Conservation (phyloP, 2,329 filamentous ascomycete species). For the Orbilia oligospora region DNA sequence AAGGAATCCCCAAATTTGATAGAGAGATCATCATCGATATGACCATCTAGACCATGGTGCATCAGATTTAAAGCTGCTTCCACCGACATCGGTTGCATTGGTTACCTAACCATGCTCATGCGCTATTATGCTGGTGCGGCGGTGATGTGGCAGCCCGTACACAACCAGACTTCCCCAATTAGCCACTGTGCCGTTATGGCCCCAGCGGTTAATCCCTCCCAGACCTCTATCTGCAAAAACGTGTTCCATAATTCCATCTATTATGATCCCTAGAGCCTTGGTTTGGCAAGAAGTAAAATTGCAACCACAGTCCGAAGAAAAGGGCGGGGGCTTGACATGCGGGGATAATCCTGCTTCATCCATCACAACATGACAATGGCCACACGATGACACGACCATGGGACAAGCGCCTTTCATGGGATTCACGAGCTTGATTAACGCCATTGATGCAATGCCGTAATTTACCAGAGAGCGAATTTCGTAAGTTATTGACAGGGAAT, state of each 20-base stretch:
- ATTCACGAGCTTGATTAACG: conserved; percentile 27
- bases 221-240: conserved; percentile 14
- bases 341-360: conserved; percentile 50
- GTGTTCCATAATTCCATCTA: conserved; percentile 38
- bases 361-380: conserved; percentile 55
- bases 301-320: conserved; percentile 35
- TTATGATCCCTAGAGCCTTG: conserved; percentile 41
- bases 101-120: too few species aligned
- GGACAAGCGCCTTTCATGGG: conserved; percentile 47
- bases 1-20: conserved; percentile 6
- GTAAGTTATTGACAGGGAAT: conserved; percentile 31
- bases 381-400: conserved; percentile 56
- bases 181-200: conserved; percentile 15
- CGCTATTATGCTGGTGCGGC: not conserved
- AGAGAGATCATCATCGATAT: conserved; percentile 32
- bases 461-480: conserved; percentile 55
- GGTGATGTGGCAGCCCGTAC: conserved; percentile 12
- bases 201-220: conserved; percentile 47
- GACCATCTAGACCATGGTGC: conserved; percentile 2
- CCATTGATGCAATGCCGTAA: conserved; percentile 61
- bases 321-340: conserved; percentile 53
- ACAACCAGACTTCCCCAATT: not conserved
- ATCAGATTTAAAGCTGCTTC: conserved; percentile 4
- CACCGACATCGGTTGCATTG: conserved; percentile 13
- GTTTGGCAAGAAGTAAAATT: conserved; percentile 31